Evolutionary conservation across 176 grass and related monocot genomes (phyloP).

Genomic region (Chrysopogon serrulatus): DNA sequence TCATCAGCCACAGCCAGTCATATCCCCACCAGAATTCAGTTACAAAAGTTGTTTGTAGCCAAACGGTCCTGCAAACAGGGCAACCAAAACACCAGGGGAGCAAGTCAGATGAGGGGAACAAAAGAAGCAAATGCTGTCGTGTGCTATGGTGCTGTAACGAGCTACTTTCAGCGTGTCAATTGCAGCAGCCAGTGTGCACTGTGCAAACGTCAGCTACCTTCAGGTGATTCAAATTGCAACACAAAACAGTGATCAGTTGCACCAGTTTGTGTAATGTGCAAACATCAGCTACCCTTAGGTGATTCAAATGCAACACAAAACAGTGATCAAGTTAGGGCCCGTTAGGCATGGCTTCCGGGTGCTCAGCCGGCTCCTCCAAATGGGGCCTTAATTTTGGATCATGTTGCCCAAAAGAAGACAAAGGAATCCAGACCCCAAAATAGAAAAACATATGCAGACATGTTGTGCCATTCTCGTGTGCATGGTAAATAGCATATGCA

Average conservation of each 20-base stretch:
- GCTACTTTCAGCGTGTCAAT: neutral
- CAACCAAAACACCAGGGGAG: neutral
- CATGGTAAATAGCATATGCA: neutral
- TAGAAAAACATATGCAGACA: neutral
- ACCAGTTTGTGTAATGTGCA: neutral
- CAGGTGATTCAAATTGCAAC: slow-evolving; percentile 6
- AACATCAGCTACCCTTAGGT: neutral
- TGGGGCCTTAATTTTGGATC: neutral
- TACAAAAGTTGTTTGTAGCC: neutral
- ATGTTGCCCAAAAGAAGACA: neutral
- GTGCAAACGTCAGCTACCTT: neutral
- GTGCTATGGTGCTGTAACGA: neutral
- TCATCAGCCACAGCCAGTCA: slow-evolving; percentile 5
- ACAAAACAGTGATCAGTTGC: neutral
- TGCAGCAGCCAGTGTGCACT: neutral
- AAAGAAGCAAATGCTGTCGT: neutral
- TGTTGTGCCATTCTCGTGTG: neutral
- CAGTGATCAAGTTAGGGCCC: neutral
- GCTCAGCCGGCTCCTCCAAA: neutral
- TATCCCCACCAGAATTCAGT: neutral
- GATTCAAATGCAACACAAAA: neutral
- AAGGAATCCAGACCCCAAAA: neutral
- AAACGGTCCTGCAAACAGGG: slow-evolving; percentile 12
- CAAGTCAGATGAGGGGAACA: neutral
- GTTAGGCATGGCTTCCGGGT: neutral